These are phyloP conservation scores for Ricinus communis DNA, from an alignment of 345 rosid species.

Conservation along the genomic window DNA sequence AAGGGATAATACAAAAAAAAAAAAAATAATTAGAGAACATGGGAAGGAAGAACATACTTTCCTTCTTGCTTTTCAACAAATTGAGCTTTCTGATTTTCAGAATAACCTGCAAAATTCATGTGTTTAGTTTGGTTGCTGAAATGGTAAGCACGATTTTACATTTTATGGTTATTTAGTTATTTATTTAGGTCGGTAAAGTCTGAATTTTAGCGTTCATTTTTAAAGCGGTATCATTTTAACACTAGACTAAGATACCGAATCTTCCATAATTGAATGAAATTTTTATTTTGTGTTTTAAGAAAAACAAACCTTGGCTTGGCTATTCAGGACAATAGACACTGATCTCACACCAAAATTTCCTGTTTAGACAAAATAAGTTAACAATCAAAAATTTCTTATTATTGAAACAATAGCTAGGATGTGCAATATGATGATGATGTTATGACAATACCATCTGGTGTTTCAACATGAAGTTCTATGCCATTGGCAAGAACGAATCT, in stretches of 20 bases:
- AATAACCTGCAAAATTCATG: conserved; percentile 50
- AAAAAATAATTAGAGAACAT: neutral
- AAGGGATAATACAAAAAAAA: neutral
- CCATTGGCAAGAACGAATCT: conserved; percentile 65
- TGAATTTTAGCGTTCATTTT: too few relatives aligned
- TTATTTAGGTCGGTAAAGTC: too few relatives aligned
- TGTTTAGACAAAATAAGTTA: conserved; percentile 27
- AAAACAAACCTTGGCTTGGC: conserved; percentile 57
- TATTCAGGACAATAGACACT: conserved; percentile 55
- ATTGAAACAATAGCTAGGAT: neutral
- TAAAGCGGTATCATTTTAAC: too few relatives aligned
- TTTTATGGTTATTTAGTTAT: too few relatives aligned
- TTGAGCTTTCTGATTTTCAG: conserved; percentile 62
- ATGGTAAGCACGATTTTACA: too few relatives aligned
- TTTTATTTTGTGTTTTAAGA: too few relatives aligned
- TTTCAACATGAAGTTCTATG: conserved; percentile 65
- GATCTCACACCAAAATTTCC: conserved; percentile 67
- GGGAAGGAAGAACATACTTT: conserved; percentile 45
- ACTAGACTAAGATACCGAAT: too few relatives aligned
- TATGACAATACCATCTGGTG: conserved; percentile 61
- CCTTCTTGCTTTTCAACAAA: conserved; percentile 64
- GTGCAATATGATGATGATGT: too few relatives aligned
- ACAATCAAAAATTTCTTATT: neutral
- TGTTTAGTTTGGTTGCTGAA: too few relatives aligned
- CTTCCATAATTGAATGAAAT: too few relatives aligned